Evolutionary conservation across 441 rosid species (phyloP), one percentile per base, ranked within the genome.

Genomic region (Manihot esculenta): DNA sequence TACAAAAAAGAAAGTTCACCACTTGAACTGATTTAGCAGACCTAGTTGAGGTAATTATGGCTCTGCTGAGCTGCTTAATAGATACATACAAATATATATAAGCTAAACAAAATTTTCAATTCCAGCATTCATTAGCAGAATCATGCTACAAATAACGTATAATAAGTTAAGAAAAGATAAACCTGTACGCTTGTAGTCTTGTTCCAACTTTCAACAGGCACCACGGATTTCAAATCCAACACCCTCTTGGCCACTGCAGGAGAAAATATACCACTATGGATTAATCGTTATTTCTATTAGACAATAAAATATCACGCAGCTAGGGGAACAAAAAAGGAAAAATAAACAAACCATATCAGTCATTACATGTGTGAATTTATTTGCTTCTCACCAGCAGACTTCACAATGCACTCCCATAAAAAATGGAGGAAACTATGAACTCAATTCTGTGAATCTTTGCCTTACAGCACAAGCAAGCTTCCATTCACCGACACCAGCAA

Each of bases 391-490:
- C 9, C 20, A 27, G 45, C 20, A 48, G 42, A 45, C 27, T 30
- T 26, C 26, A n/a, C 15, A 21, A 9, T 42, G 27, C 44, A 58
- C 42, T 58, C 26, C 17, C 62, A 27, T 30, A 41, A 41, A n/a
- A 61, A 21, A 15, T n/a, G 47, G 42, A 20, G 62, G 62, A 60
- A 71, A 53, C 84, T 89, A 94, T 27, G 96, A 89, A 54, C 80
- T 72, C 72, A 89, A 66, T 62, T 84, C 89, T 10, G 81, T 70
- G 70, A 91, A 85, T 78, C 93, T 85, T 62, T 88, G 85, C 74
- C 97, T 89, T 76, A 92, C 92, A 54, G 79, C 80, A 80, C 77
- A 78, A 61, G 96, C 91, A 68, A 92, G 85, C 65, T 84, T 81
- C 84, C 85, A 84, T 77, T 92, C 91, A 61, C 88, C 88, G 17